These are phyloP conservation scores for Boletus rubropictus DNA, from an alignment of 768 basidiomycete species.

Conservation along the genomic window DNA sequence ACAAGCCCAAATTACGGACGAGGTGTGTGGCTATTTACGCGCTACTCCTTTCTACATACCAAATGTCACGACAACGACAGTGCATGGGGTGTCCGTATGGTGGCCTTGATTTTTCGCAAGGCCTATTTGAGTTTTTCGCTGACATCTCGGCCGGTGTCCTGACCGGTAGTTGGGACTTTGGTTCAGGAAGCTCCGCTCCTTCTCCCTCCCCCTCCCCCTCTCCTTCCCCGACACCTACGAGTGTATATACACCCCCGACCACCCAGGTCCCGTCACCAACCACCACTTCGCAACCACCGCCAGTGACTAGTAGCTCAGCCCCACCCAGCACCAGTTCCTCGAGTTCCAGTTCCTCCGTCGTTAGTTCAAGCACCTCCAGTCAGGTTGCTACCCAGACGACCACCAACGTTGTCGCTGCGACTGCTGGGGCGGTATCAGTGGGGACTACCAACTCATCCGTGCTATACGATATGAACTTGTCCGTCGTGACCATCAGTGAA, in stretches of 20 bases:
- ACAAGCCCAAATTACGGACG: slow-evolving; percentile 56
- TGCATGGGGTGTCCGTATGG: slow-evolving; percentile 62
- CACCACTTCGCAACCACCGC: slow-evolving; percentile 20
- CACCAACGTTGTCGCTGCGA: slow-evolving; percentile 10
- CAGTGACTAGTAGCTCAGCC: slow-evolving; percentile 20
- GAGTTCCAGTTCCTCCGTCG: slow-evolving; percentile 1
- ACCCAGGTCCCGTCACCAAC: slow-evolving; percentile 17
- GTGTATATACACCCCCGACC: slow-evolving; percentile 14
- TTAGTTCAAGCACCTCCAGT: slow-evolving; percentile 20
- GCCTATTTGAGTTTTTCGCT: slow-evolving; percentile 62
- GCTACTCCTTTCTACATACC: not conserved
- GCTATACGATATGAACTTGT: slow-evolving; percentile 13
- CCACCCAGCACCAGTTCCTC: slow-evolving; percentile 14
- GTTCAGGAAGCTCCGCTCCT: slow-evolving; percentile 7
- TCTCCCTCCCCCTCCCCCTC: slow-evolving; percentile 17
- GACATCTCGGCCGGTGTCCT: slow-evolving; percentile 46
- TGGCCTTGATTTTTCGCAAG: slow-evolving; percentile 64
- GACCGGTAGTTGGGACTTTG: slow-evolving; percentile 52
- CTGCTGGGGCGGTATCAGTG: slow-evolving; percentile 8
- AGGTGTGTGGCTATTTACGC: slow-evolving; percentile 33
- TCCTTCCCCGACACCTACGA: slow-evolving; percentile 13
- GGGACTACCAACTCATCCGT: slow-evolving; percentile 4
- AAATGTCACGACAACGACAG: slow-evolving; percentile 26
- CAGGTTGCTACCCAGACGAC: slow-evolving; percentile 18
- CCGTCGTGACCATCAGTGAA: slow-evolving; percentile 16